Percentiles rank a stretch among this genome's conserved stretches.
Conservation (phyloP, 176 grass and related monocot genomes). For the Poa annua region DNA sequence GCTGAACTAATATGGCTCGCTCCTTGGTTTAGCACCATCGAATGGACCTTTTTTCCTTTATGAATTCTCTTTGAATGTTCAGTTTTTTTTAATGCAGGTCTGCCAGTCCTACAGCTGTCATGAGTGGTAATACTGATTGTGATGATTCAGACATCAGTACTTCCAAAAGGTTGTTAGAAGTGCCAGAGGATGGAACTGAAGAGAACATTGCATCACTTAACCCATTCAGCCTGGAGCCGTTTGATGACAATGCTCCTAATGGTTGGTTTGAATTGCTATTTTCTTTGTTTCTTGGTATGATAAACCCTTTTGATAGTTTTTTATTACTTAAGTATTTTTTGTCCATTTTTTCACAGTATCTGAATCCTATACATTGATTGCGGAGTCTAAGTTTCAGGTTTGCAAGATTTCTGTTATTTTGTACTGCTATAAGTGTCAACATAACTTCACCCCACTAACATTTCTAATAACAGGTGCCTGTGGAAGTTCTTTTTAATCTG, state of each 20-base stretch:
- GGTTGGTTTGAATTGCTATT: conserved; percentile 53
- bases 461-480: conserved; percentile 65
- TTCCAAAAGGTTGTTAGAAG: conserved; percentile 57
- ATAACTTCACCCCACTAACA: conserved; percentile 26
- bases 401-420: conserved; percentile 37
- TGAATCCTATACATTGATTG: conserved; percentile 67
- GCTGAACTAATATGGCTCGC: conserved; percentile 26
- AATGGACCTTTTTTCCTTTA: conserved; percentile 30
- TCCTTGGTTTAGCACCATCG: conserved; percentile 33
- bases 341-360: conserved; percentile 61
- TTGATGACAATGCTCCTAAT: conserved; percentile 75
- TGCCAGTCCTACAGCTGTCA: conserved; percentile 47
- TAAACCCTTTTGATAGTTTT: conserved; percentile 21
- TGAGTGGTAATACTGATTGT: conserved; percentile 42
- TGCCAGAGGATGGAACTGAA: conserved; percentile 52
- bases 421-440: conserved; percentile 31
- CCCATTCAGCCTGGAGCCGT: conserved; percentile 52
- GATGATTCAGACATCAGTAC: conserved; percentile 46
- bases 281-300: conserved; percentile 14
- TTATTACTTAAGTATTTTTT: conserved; percentile 38
- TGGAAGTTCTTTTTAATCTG: conserved; percentile 70
- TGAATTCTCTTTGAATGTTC: conserved; percentile 48
- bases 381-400: conserved; percentile 82
- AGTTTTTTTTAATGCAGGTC: conserved; percentile 59
- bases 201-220: conserved; percentile 46